Evolutionary conservation across 768 basidiomycete species (phyloP).

Genomic region (button mushroom (Agaricus bisporus)): DNA sequence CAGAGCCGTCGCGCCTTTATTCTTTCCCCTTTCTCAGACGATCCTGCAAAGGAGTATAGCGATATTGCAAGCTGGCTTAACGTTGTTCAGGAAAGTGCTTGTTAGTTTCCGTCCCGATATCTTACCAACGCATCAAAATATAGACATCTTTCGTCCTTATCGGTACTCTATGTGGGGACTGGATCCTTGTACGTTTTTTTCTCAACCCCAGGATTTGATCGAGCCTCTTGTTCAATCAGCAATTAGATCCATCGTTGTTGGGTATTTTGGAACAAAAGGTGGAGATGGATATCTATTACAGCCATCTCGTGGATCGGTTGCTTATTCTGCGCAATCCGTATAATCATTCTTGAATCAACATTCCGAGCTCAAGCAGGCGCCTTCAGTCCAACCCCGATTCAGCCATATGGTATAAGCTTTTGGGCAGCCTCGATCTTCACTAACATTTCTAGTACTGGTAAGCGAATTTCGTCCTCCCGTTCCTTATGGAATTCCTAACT

Average conservation of each 20-base stretch:
- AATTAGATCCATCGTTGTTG: constrained; percentile 6
- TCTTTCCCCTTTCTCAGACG: not conserved
- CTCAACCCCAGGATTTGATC: too few species aligned
- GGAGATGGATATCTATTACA: not conserved
- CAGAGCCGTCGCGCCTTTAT: constrained; percentile 3
- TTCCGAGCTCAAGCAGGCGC: not conserved
- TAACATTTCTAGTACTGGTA: constrained; percentile 7
- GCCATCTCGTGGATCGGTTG: constrained; percentile 4
- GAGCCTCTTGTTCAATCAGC: not conserved
- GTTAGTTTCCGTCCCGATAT: not conserved
- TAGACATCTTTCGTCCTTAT: constrained; percentile 3
- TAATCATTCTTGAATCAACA: constrained; percentile 1
- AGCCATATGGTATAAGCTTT: constrained; percentile 1
- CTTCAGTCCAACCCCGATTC: not conserved
- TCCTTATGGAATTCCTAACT: not conserved
- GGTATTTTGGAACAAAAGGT: constrained; percentile 1
- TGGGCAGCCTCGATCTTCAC: constrained; percentile 4
- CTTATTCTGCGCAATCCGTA: not conserved
- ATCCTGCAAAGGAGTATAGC: not conserved
- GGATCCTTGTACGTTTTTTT: not conserved
- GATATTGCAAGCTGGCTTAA: constrained; percentile 2
- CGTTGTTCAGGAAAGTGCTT: not conserved
- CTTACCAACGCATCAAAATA: not conserved
- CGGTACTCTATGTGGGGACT: not conserved
- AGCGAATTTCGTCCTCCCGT: not conserved